These are phyloP conservation scores for Dioscorea dumetorum DNA, from an alignment of 106 monocot species.

Conservation along the genomic window DNA sequence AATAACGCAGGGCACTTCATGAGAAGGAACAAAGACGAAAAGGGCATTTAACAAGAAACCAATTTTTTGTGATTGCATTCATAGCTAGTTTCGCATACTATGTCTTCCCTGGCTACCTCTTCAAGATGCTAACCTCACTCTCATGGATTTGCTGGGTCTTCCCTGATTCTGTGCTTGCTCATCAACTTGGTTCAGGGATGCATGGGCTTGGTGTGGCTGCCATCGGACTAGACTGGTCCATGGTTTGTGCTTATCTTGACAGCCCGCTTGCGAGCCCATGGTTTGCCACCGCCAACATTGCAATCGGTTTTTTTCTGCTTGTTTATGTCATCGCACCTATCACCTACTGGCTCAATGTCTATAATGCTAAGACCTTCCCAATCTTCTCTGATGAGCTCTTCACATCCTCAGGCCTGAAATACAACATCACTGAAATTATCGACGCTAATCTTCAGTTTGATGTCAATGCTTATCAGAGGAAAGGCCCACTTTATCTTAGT, in stretches of 20 bases:
- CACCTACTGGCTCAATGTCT: slow-evolving; percentile 23
- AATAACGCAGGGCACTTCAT: slow-evolving; percentile 36
- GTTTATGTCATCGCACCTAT: slow-evolving; percentile 26
- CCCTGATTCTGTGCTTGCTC: slow-evolving; percentile 16
- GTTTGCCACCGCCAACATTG: slow-evolving; percentile 29
- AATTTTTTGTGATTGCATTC: slow-evolving; percentile 26
- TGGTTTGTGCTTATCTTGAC: slow-evolving; percentile 21
- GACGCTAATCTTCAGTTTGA: slow-evolving; percentile 59
- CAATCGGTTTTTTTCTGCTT: slow-evolving; percentile 14
- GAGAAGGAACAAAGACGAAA: slow-evolving; percentile 31
- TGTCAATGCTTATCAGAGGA: slow-evolving; percentile 52
- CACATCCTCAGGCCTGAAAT: slow-evolving; percentile 10
- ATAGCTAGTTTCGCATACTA: slow-evolving; percentile 32
- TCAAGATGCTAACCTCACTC: slow-evolving; percentile 20
- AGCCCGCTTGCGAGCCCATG: slow-evolving; percentile 33
- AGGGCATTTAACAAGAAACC: slow-evolving; percentile 9
- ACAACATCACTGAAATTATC: slow-evolving; percentile 42
- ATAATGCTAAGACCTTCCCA: slow-evolving; percentile 29
- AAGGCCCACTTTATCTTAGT: slow-evolving; percentile 65
- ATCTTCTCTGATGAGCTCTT: slow-evolving; percentile 31
- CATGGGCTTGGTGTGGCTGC: slow-evolving; percentile 25
- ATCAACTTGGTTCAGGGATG: slow-evolving; percentile 22
- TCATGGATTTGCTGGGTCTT: slow-evolving; percentile 41
- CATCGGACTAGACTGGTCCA: slow-evolving; percentile 31
- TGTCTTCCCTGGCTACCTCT: slow-evolving; percentile 30